Evolutionary conservation across 2,329 filamentous ascomycete genomes (phyloP), one percentile per base, ranked within the genome.

Genomic region (Aspergillus sp.): DNA sequence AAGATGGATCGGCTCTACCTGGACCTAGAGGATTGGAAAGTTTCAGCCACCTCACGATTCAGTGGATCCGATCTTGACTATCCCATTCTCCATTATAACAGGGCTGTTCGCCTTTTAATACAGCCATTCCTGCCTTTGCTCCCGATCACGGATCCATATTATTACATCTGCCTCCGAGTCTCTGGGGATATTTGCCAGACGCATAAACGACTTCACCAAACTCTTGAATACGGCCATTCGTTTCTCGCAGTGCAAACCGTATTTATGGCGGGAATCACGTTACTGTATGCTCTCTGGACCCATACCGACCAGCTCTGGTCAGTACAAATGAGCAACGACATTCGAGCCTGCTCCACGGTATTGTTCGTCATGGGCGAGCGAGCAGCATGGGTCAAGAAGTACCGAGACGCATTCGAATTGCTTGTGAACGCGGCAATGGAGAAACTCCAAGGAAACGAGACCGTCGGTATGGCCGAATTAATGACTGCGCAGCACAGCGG

Each of bases 361-460:
- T 51, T 70, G 1, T 69, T 68, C 31, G 64, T 68, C 24, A 69
- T 69, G 64, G 58, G 64, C 4, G 67, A 70, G 41, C 58, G 66
- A 17, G 66, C 66, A 5, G 49, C 58, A 1, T 68, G 64, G 62
- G 65, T 69, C 3, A 63, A 61, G 33, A 62, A 62, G 39, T 68
- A 68, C 47, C 58, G 66, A 4, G 64, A 69, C 25, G 61, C 65
- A 3, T 69, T 68, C 33, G 66, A 68, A 34, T 35, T 66, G 2
- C 57, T 69, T 2, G 63, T 67, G 15, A 64, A 63, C 29, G 64
- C 66, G 3, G 53, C 63, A 1, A 67, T 67, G 63, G 61, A 67
- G 36, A 65, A 64, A 28, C 42, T 66, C 0, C 58, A 64, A 35
- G 58, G 57, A 5, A 57, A 57, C 20, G 58, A 60, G 15, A 51